A percentile compares a stretch with the other conserved stretches of the same genome.
Conservation (phyloP, 208 protist genomes). For the Crithidia mellificae region DNA sequence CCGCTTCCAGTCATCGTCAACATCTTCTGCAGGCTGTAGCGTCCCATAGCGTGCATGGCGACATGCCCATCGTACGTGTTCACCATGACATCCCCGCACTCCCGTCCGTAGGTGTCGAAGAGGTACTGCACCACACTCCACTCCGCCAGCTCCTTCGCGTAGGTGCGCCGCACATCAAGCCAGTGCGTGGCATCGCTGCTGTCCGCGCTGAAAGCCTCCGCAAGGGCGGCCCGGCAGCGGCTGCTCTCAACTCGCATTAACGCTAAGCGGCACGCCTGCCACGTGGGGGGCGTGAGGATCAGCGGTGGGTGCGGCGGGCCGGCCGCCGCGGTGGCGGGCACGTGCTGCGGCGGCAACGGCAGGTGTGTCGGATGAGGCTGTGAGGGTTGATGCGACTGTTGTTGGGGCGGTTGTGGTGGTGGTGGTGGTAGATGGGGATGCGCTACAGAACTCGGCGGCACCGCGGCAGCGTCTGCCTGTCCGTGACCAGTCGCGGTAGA, state of each 20-base stretch:
- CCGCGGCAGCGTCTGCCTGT: no score
- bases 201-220: slow-evolving; percentile 45
- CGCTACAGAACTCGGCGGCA: no score
- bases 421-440: no score
- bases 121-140: slow-evolving; percentile 83
- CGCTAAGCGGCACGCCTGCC: slow-evolving; percentile 32
- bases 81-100: slow-evolving; percentile 68
- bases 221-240: slow-evolving; percentile 47
- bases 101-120: slow-evolving; percentile 58
- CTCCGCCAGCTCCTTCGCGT: slow-evolving; percentile 79
- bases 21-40: slow-evolving; percentile 50
- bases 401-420: no score
- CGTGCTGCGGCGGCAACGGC: background rate
- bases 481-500: no score
- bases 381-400: no score
- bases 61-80: slow-evolving; percentile 74
- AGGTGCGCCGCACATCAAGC: slow-evolving; percentile 52
- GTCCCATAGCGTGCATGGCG: slow-evolving; percentile 64
- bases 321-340: background rate
- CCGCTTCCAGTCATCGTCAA: background rate
- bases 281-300: slow-evolving; percentile 11
- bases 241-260: slow-evolving; percentile 55
- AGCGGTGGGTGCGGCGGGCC: background rate
- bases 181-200: slow-evolving; percentile 57
- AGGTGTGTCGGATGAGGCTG: no score